phyloP scores from a whole-genome alignment of 1,139 yeast species.

The Geotrichum histeridarum region DNA sequence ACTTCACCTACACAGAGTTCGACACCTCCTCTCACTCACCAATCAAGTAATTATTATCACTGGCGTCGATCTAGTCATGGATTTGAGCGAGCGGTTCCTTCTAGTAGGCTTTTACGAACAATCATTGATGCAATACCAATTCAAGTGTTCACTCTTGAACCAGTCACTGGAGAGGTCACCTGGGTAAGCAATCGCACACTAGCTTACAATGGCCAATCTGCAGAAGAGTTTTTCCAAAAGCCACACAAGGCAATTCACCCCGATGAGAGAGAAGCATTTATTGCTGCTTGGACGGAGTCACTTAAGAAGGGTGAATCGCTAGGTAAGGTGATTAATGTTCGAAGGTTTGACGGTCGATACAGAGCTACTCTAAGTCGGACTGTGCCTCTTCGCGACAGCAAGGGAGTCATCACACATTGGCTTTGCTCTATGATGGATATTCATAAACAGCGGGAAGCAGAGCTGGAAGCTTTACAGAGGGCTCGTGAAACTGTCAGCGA shows the following conservation, averaged over 20 bases:
- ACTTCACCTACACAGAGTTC: neutral
- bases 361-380: conserved; percentile 34
- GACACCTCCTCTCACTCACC: neutral
- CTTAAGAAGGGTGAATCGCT: conserved; percentile 33
- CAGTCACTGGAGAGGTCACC: conserved; percentile 32
- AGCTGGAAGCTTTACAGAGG: conserved; percentile 32
- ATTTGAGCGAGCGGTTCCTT: conserved; percentile 22
- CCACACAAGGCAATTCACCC: conserved; percentile 32
- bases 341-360: conserved; percentile 36
- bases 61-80: conserved; percentile 18
- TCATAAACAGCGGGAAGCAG: conserved; percentile 36
- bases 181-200: conserved; percentile 38
- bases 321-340: conserved; percentile 32
- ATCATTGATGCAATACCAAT: conserved; percentile 38
- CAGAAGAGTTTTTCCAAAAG: conserved; percentile 30
- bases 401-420: conserved; percentile 37
- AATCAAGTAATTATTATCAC: conserved; percentile 15
- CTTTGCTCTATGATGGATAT: conserved; percentile 38
- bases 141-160: conserved; percentile 37
- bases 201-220: conserved; percentile 35
- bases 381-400: conserved; percentile 35
- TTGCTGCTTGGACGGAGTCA: conserved; percentile 32
- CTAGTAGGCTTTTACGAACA: conserved; percentile 31
- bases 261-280: conserved; percentile 30
- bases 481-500: conserved; percentile 36